Percentiles rank a stretch among this genome's conserved stretches.
These are phyloP conservation scores for Teratosphaeria epicoccoides DNA, from an alignment of 2,329 filamentous ascomycete species.

Conservation along the genomic window DNA sequence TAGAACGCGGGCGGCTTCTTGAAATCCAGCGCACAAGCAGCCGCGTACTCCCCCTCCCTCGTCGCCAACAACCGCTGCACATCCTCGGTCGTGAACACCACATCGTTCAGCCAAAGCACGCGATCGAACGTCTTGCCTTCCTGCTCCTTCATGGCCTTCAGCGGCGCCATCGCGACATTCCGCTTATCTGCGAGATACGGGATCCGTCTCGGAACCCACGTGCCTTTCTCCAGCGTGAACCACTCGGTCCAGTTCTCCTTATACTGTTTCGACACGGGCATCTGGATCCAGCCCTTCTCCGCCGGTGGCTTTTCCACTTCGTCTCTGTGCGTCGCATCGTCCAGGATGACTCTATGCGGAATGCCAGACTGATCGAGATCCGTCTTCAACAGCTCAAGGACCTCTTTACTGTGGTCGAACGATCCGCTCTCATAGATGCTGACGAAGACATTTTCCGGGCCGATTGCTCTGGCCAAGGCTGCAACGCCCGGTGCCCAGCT, in stretches of 20 bases:
- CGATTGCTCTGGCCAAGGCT: conserved; percentile 46
- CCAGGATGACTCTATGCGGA: conserved; percentile 45
- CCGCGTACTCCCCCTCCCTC: conserved; percentile 48
- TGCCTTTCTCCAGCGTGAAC: conserved; percentile 24
- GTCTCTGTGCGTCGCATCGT: conserved; percentile 49
- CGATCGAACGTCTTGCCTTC: conserved; percentile 48
- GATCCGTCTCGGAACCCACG: conserved; percentile 52
- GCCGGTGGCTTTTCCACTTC: conserved; percentile 39
- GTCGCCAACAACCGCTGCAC: conserved; percentile 47
- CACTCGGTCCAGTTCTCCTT: conserved; percentile 7
- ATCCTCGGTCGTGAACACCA: conserved; percentile 51
- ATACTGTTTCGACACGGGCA: conserved; percentile 27
- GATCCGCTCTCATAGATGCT: conserved; percentile 59
- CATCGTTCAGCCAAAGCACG: conserved; percentile 54
- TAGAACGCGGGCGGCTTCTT: conserved; percentile 58
- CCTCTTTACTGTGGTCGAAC: conserved; percentile 56
- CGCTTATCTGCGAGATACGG: conserved; percentile 56
- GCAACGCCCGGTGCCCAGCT: conserved; percentile 55
- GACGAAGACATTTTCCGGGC: conserved; percentile 55
- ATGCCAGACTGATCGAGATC: conserved; percentile 45
- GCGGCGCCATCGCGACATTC: conserved; percentile 52
- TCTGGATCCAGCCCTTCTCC: conserved; percentile 54
- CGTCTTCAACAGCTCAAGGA: conserved; percentile 46
- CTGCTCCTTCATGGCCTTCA: conserved; percentile 39
- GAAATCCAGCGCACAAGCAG: conserved; percentile 54